Base-by-base conservation (phyloP, 768 basidiomycete genomes). In the Lactarius sanguifluus region DNA sequence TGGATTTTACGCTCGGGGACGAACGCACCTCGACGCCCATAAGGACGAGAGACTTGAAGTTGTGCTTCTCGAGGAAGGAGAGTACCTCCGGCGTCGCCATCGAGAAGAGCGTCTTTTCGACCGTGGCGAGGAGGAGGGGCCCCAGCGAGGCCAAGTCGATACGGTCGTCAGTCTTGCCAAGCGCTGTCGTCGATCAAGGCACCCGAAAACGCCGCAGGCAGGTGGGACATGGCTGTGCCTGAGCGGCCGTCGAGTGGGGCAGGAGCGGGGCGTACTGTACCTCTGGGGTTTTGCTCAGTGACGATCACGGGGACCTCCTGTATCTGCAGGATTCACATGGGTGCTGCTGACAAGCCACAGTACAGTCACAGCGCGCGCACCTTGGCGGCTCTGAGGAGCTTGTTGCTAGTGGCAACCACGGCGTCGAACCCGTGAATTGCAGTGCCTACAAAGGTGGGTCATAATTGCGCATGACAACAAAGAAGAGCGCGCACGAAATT, bases 261-360 rank as follows among this genome's bases (percentile, higher is more conserved):
- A 55, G 43, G 20, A 40, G 54, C 13, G 50, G n/a, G 9, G 59
- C 79, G 56, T 63, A 30, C 28, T 30, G 28, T 30, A 90, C 92
- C 90, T 83, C 79, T 86, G 3, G 90, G 82, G 72, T 92, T 91
- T 77, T 96, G 94, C 68, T 93, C 94, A 0, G 94, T 95, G 28
- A 81, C 85, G n/a, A 95, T 74, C 12, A 96, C 86, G 52, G 86
- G 86, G 56, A 91, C 83, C 59, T 84, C 80, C 50, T 90, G 80
- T 61, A 89, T 76, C 86, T 89, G 59, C n/a, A n/a, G n/a, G 62
- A 64, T 50, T 1, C n/a, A 20, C 50, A 30, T 18, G 40, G 36
- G 63, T n/a, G 52, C 59, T 8, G 34, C 47, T 40, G 47, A 65
- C 3, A 56, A 62, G 34, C 36, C 30, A 12, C 60, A 9, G n/a